A percentile compares a stretch with the other conserved stretches of the same genome.
These are phyloP conservation scores for Lophiotrema nucula DNA, from an alignment of 495 filamentous ascomycete genomes.

Conservation along the genomic window DNA sequence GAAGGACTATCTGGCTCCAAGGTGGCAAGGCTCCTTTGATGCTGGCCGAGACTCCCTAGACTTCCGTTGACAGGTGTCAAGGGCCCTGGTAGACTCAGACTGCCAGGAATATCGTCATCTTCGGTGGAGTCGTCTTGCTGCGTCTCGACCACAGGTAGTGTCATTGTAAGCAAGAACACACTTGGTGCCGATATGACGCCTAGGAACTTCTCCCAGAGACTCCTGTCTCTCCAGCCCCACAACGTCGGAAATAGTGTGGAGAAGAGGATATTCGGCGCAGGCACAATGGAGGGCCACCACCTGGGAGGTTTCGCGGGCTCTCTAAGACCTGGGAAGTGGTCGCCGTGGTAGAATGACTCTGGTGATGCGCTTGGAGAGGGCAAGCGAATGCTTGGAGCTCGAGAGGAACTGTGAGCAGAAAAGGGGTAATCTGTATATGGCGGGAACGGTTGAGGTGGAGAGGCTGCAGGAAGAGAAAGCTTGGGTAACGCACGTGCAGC, in stretches of 20 bases:
- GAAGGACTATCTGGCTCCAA: conserved; percentile 19
- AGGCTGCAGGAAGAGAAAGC: conserved; percentile 33
- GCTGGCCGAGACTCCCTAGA: background rate
- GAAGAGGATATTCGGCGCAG: conserved; percentile 65
- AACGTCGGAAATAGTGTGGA: conserved; percentile 87
- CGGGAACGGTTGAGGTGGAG: conserved; percentile 52
- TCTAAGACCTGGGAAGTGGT: conserved; percentile 23
- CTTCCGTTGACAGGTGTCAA: conserved; percentile 43
- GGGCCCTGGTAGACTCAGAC: conserved; percentile 35
- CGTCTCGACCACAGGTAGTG: conserved; percentile 84
- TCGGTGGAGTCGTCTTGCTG: conserved; percentile 53
- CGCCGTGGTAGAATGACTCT: conserved; percentile 44
- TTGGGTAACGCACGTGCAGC: conserved; percentile 19
- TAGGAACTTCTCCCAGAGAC: conserved; percentile 69
- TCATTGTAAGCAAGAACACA: conserved; percentile 86
- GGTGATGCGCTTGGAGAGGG: conserved; percentile 53
- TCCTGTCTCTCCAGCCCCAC: conserved; percentile 73
- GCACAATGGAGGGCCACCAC: conserved; percentile 77
- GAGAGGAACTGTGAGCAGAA: conserved; percentile 23
- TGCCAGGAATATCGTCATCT: conserved; percentile 20
- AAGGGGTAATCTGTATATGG: conserved; percentile 49
- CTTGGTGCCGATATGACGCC: conserved; percentile 81
- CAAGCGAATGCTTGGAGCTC: conserved; percentile 53
- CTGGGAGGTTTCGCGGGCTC: conserved; percentile 27
- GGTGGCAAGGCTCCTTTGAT: conserved; percentile 18